These are phyloP conservation scores for Lepidium aucheri DNA, from an alignment of 345 rosid species.

Conservation along the genomic window DNA sequence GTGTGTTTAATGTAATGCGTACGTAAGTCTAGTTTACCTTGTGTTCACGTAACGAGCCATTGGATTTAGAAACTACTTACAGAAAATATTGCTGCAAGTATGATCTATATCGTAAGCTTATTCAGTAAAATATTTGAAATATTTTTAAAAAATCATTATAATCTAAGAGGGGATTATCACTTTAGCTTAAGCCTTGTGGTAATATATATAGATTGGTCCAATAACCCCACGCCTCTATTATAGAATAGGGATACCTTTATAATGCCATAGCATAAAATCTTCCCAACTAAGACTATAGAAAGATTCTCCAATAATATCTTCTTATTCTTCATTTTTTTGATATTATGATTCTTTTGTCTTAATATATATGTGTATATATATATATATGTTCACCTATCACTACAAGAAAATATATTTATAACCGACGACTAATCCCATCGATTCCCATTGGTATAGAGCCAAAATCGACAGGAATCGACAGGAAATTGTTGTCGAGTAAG, in stretches of 20 bases:
- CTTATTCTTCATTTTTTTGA: not conserved
- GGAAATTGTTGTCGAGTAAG: too few species aligned
- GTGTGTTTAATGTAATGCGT: conserved; percentile 5
- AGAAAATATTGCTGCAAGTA: not conserved
- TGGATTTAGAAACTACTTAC: not conserved
- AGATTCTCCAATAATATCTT: conserved; percentile 22
- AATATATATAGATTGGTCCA: conserved; percentile 27
- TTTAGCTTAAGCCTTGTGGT: conserved; percentile 9
- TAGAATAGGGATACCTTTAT: conserved; percentile 25
- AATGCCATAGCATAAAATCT: conserved; percentile 15
- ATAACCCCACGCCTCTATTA: conserved; percentile 13
- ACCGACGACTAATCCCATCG: too few species aligned
- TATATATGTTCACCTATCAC: not conserved
- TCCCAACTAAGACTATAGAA: conserved; percentile 15
- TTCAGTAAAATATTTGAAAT: not conserved
- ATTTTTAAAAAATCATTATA: not conserved
- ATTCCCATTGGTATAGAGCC: too few species aligned
- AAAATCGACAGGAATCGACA: too few species aligned
- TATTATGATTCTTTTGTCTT: too few species aligned
- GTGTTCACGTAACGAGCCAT: conserved; percentile 23
- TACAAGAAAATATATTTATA: too few species aligned
- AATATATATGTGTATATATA: not conserved
- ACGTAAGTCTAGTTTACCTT: conserved; percentile 27
- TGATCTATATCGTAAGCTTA: not conserved
- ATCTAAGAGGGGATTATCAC: conserved; percentile 9